These are phyloP conservation scores for Jasminum sambac DNA, from an alignment of 257 asterid species.

Conservation along the genomic window DNA sequence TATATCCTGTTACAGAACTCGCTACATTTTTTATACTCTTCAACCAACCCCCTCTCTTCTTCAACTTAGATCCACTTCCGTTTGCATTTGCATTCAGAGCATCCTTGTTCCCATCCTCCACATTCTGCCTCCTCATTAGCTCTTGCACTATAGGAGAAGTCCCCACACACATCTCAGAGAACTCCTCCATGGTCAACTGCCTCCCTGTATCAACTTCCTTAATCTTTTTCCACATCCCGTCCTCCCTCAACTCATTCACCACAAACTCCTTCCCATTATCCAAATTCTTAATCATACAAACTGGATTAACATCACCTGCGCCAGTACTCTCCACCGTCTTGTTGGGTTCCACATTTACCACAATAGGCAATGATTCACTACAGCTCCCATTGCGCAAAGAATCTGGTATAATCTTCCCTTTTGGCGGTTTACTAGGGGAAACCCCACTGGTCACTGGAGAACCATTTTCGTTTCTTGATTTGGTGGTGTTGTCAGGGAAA, in stretches of 20 bases:
- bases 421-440: slow-evolving; percentile 40
- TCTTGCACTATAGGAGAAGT: slow-evolving; percentile 97
- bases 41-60: slow-evolving; percentile 81
- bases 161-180: slow-evolving; percentile 86
- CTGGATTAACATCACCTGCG: slow-evolving; percentile 35
- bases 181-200: slow-evolving; percentile 91
- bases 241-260: slow-evolving; percentile 90
- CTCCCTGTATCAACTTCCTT: slow-evolving; percentile 92
- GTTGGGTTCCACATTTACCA: slow-evolving; percentile 26
- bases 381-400: slow-evolving; percentile 25
- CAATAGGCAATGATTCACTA: slow-evolving; percentile 14
- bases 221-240: slow-evolving; percentile 88
- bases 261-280: slow-evolving; percentile 95
- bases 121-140: slow-evolving; percentile 92
- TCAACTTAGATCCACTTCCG: slow-evolving; percentile 57
- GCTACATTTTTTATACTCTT: slow-evolving; percentile 77
- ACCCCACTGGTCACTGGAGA: slow-evolving; percentile 14
- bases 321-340: slow-evolving; percentile 20
- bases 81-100: slow-evolving; percentile 45
- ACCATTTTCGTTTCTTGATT: slow-evolving; percentile 27
- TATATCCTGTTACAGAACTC: slow-evolving; percentile 65
- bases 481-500: slow-evolving; percentile 24
- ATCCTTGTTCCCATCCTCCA: slow-evolving; percentile 72
- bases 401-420: slow-evolving; percentile 32
- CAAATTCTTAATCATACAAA: slow-evolving; percentile 82